Evolutionary conservation across 1,284 basidiomycete species (phyloP).

Genomic region (Cutaneotrichosporon sp.): DNA sequence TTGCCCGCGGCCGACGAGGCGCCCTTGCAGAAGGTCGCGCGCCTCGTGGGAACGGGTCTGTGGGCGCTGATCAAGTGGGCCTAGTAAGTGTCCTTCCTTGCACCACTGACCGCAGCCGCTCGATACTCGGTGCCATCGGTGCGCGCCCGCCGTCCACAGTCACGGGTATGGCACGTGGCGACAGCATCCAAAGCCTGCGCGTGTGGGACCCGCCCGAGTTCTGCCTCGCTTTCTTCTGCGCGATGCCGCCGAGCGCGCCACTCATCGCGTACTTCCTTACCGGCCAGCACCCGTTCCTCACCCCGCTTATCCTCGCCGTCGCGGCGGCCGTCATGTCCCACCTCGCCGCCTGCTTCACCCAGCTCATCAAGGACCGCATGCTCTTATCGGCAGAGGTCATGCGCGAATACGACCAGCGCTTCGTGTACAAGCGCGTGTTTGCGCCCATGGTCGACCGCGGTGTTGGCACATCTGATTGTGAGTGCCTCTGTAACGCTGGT

Average conservation of each 20-base stretch:
- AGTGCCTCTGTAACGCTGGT: not conserved
- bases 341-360: conserved; percentile 39
- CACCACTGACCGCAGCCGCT: conserved; percentile 25
- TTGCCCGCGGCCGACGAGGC: not conserved
- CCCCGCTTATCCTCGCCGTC: conserved; percentile 37
- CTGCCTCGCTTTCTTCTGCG: conserved; percentile 51
- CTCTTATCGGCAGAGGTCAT: conserved; percentile 51
- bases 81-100: conserved; percentile 28
- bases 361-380: conserved; percentile 51
- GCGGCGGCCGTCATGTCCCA: conserved; percentile 40
- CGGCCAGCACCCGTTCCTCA: conserved; percentile 40
- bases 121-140: conserved; percentile 37
- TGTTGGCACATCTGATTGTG: conserved; percentile 43
- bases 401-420: conserved; percentile 52
- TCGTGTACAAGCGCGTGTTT: conserved; percentile 50
- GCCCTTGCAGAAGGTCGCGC: conserved; percentile 2
- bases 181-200: conserved; percentile 45
- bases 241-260: conserved; percentile 43
- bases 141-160: conserved; percentile 15
- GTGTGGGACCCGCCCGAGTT: conserved; percentile 54
- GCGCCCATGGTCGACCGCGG: conserved; percentile 43
- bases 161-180: conserved; percentile 15
- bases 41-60: conserved; percentile 8
- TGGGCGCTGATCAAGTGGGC: conserved; percentile 29
- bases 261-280: conserved; percentile 43